Evolutionary conservation across 2,329 filamentous ascomycete species (phyloP).

Genomic region (Clarireedia monteithiana): DNA sequence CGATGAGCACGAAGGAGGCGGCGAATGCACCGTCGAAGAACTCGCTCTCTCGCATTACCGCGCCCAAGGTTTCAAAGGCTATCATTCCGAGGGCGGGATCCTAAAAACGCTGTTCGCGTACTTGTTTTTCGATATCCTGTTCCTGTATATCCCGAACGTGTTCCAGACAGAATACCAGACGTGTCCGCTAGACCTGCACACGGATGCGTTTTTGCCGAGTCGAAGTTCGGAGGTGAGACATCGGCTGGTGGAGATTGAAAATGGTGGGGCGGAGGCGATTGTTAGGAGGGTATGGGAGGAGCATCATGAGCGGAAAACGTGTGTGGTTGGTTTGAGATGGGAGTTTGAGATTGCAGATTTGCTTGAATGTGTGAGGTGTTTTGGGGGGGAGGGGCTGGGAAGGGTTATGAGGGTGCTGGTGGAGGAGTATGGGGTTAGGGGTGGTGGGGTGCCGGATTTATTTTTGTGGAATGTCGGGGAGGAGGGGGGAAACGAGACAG

Average conservation of each 20-base stretch:
- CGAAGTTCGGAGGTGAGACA: conserved; percentile 86
- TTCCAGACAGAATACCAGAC: conserved; percentile 96
- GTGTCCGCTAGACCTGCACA: conserved; percentile 85
- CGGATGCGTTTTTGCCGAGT: conserved; percentile 82
- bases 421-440: conserved; percentile 83
- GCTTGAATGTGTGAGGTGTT: conserved; percentile 69
- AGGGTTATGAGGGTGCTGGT: conserved; percentile 88
- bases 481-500: too few species aligned
- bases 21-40: conserved; percentile 80
- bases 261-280: conserved; percentile 64
- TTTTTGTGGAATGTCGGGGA: conserved; percentile 61
- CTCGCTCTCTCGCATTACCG: conserved; percentile 91
- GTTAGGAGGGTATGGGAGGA: conserved; percentile 60
- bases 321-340: conserved; percentile 90
- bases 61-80: conserved; percentile 79
- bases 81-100: conserved; percentile 87
- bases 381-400: conserved; percentile 71
- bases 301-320: conserved; percentile 65
- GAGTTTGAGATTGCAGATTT: conserved; percentile 74
- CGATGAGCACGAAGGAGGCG: conserved; percentile 60
- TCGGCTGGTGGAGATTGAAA: conserved; percentile 77
- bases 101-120: conserved; percentile 85
- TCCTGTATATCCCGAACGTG: conserved; percentile 89
- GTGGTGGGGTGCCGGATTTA: conserved; percentile 84
- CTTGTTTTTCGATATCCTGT: conserved; percentile 88